phyloP scores from a whole-genome alignment of 495 filamentous ascomycete genomes.

The Tuber melanosporum region DNA sequence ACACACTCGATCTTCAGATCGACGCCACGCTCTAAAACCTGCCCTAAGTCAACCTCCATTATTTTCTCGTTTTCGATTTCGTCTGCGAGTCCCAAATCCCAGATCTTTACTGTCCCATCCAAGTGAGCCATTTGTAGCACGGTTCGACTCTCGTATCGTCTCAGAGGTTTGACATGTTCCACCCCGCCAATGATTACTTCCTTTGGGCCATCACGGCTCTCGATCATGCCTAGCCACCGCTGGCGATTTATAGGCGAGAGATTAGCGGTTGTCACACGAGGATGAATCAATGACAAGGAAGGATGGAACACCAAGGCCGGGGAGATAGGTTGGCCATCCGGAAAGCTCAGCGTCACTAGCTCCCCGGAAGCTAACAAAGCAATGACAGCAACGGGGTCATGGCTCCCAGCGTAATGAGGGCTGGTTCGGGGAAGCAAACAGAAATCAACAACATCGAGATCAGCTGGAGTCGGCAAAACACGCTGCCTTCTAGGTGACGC shows the following conservation, averaged over 20 bases:
- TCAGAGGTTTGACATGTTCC: conserved; percentile 58
- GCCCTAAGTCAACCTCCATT: conserved; percentile 76
- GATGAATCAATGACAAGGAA: conserved; percentile 75
- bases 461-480: conserved; percentile 69
- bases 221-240: conserved; percentile 76
- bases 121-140: conserved; percentile 75
- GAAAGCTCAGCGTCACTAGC: conserved; percentile 79
- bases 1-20: conserved; percentile 68
- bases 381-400: conserved; percentile 82
- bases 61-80: conserved; percentile 81
- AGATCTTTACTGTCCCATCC: conserved; percentile 78
- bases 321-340: conserved; percentile 78
- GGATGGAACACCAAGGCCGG: conserved; percentile 87
- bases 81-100: conserved; percentile 84
- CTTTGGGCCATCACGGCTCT: conserved; percentile 56
- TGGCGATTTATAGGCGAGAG: conserved; percentile 64
- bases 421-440: conserved; percentile 71
- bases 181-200: conserved; percentile 71
- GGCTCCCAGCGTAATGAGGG: conserved; percentile 77
- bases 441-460: conserved; percentile 72
- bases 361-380: conserved; percentile 78
- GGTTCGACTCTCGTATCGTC: conserved; percentile 72
- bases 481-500: conserved; percentile 60
- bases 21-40: conserved; percentile 74
- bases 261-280: conserved; percentile 66